A percentile compares a stretch with the other conserved stretches of the same genome.
Evolutionary conservation across 345 rosid species (phyloP).

Genomic region (Populus simonii): DNA sequence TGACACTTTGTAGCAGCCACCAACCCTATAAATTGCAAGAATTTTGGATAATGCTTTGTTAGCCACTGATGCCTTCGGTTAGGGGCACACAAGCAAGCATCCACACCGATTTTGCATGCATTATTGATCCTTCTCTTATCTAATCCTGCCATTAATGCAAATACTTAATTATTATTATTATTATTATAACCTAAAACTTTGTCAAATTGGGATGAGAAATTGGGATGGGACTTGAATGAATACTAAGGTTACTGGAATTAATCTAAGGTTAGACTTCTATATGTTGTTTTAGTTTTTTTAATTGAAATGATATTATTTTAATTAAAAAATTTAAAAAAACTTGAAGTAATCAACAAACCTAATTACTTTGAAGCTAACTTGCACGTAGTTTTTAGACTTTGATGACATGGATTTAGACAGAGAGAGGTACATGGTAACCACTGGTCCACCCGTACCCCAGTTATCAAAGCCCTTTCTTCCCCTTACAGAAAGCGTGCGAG

Average conservation of each 20-base stretch:
- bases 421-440: neutral
- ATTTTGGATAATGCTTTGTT: neutral
- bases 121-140: neutral
- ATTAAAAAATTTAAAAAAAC: too few species aligned
- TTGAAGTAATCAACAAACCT: too few species aligned
- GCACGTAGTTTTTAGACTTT: neutral
- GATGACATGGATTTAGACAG: neutral
- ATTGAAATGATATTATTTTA: too few species aligned
- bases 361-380: too few species aligned
- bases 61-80: slow-evolving; percentile 8
- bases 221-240: too few species aligned
- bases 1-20: neutral
- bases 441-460: neutral
- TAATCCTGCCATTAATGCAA: too few species aligned
- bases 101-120: neutral
- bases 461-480: neutral
- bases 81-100: slow-evolving; percentile 6
- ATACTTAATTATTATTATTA: too few species aligned
- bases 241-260: too few species aligned
- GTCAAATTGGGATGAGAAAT: too few species aligned
- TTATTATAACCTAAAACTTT: too few species aligned
- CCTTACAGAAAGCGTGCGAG: neutral
- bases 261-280: too few species aligned
- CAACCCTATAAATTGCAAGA: neutral
- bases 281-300: too few species aligned